Conservation (phyloP, 1,284 basidiomycete species). For the Microbotryum scabiosae region DNA sequence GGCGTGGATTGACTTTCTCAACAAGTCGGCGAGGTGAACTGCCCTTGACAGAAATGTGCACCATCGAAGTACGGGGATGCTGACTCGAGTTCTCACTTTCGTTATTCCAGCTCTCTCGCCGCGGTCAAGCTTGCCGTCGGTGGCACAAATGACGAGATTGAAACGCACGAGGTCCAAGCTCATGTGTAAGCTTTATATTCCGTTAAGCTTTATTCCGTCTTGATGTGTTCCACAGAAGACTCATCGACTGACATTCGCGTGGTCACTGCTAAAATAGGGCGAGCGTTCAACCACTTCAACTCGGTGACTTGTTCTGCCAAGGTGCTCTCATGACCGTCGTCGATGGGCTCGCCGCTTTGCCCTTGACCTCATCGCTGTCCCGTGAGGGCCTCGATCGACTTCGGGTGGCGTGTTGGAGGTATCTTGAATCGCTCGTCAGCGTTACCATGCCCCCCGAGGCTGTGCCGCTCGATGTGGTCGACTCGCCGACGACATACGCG, state of each 20-base stretch:
- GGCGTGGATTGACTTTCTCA: slow-evolving; percentile 86
- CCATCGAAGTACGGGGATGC: neutral
- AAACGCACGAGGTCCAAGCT: no score
- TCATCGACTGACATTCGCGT: neutral
- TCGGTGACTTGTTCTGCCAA: slow-evolving; percentile 39
- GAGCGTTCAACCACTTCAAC: neutral
- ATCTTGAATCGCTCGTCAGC: slow-evolving; percentile 22
- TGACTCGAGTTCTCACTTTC: neutral
- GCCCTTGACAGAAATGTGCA: neutral
- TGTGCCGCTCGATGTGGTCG: slow-evolving; percentile 21
- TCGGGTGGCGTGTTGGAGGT: slow-evolving; percentile 15
- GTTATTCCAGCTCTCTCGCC: no score
- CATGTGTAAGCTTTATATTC: no score
- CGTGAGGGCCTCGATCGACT: slow-evolving; percentile 22
- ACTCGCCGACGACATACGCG: slow-evolving; percentile 43
- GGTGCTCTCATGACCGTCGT: slow-evolving; percentile 42
- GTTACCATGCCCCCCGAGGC: slow-evolving; percentile 17
- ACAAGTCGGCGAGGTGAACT: slow-evolving; percentile 42
- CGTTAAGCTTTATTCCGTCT: no score
- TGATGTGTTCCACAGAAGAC: neutral
- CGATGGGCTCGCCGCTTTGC: slow-evolving; percentile 41
- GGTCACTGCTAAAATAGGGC: neutral
- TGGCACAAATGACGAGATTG: no score
- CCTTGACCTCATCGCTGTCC: slow-evolving; percentile 26
- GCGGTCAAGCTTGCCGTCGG: neutral